Evolutionary conservation across 352 stramenopile species (phyloP).

Genomic region (Elongisporangium undulatum): DNA sequence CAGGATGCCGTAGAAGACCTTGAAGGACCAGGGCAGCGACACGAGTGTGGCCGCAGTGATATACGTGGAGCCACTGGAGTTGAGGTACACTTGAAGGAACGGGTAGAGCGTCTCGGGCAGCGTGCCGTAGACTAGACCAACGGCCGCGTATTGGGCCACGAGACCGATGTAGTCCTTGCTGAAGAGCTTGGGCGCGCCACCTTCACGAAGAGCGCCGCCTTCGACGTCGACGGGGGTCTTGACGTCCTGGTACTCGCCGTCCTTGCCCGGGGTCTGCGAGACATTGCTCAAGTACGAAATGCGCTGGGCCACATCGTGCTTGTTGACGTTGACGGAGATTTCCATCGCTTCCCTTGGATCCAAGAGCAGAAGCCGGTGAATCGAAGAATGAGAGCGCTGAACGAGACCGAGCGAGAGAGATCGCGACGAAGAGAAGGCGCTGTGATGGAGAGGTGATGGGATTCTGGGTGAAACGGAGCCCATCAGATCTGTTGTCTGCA

Average conservation of each 20-base stretch:
- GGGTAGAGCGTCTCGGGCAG: constrained; percentile 35
- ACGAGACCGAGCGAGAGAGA: not conserved
- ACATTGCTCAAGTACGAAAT: constrained; percentile 30
- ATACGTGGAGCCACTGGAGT: constrained; percentile 13
- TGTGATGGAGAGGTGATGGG: not conserved
- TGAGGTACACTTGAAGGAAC: constrained; percentile 42
- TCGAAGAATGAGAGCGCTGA: not conserved
- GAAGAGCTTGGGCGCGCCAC: constrained; percentile 18
- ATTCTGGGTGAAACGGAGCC: not conserved
- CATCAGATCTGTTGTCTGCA: not conserved
- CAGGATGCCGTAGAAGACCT: constrained; percentile 30
- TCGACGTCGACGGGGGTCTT: constrained; percentile 18
- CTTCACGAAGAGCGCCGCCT: constrained; percentile 26
- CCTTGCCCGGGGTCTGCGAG: constrained; percentile 15
- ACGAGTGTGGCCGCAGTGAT: constrained; percentile 23
- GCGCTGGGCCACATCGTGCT: constrained; percentile 12
- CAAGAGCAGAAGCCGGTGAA: not conserved
- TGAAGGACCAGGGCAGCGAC: constrained; percentile 64
- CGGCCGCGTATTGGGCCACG: constrained; percentile 21
- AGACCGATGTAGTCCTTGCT: constrained; percentile 28
- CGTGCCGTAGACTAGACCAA: constrained; percentile 25
- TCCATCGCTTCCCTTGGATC: not conserved
- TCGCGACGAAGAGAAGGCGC: too few species aligned
- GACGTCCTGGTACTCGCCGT: constrained; percentile 9
- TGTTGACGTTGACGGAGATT: not conserved